Evolutionary conservation across 2,329 filamentous ascomycete species (phyloP), one percentile per base, ranked within the genome.

Genomic region (Trichoderma semiorbis): DNA sequence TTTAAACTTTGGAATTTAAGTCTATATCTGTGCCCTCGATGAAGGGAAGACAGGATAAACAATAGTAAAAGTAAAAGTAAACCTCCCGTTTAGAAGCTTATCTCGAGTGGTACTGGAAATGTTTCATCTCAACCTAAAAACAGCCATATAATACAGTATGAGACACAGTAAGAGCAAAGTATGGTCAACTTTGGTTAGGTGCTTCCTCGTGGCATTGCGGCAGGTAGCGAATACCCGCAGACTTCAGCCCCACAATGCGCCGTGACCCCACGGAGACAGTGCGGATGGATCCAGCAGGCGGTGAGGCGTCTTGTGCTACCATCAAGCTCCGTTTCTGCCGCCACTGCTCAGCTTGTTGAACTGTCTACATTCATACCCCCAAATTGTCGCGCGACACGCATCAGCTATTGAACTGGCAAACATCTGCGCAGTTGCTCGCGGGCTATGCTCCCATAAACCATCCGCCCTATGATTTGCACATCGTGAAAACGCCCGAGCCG

Each of bases 401-500:
- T 72, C 64, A 50, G 10, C 69, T 11, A 16, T 34, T 28, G 10
- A 39, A 26, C 61, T 50, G 50, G 50, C 53, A 58, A 14, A 68
- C 30, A 55, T 58, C 7, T 60, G 14, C 39, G 58, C n/a, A 53
- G 21, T 39, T 34, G 16, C 30, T 57, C 47, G n/a, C 71, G 39
- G 69, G 72, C 32, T 64, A 72, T 75, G 74, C 62, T 71, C 68
- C 58, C 65, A 36, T 60, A 58, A 26, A 36, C 26, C 34, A 62
- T 30, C n/a, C 32, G 12, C 39, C 60, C n/a, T 60, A 68, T 70
- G 70, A 71, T 36, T 32, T 57, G 58, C 57, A 55, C 70, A 68
- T 50, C 69, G 72, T 72, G 68, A 74, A 73, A 75, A 72, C 70
- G 64, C 21, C 60, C 72, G 55, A 62, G 61, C 67, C 71, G 69